These are phyloP conservation scores for Ceratonia siliqua DNA, from an alignment of 306 rosid genomes.

Conservation along the genomic window DNA sequence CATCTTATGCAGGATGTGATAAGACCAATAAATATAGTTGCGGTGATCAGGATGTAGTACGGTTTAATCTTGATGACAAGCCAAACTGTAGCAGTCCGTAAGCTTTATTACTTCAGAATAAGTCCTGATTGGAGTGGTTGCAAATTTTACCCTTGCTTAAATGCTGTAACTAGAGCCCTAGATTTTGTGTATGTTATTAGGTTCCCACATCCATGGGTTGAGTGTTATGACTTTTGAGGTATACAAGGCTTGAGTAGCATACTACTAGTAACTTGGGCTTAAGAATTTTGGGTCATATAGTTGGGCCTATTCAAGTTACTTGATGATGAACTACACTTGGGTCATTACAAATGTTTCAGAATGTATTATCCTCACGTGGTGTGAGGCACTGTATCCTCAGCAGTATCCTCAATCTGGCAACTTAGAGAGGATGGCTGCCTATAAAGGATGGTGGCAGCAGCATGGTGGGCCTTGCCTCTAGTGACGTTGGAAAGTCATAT, in stretches of 20 bases:
- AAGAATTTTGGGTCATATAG: not conserved
- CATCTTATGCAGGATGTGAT: slow-evolving; percentile 10
- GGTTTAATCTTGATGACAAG: not conserved
- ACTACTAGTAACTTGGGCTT: not conserved
- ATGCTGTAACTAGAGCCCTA: not conserved
- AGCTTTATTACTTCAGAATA: not conserved
- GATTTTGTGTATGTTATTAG: not conserved
- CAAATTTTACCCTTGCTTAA: not conserved
- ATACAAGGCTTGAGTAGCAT: not conserved
- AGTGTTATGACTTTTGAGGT: not conserved
- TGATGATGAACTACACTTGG: not conserved
- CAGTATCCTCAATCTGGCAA: not conserved
- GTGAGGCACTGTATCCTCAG: not conserved
- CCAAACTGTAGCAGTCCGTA: not conserved
- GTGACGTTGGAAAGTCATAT: too few species aligned
- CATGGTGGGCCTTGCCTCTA: too few species aligned
- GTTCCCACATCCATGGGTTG: not conserved
- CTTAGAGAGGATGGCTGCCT: not conserved
- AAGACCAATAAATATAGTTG: not conserved
- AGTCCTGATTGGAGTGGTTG: not conserved
- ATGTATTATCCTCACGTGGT: not conserved
- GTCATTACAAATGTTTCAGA: not conserved
- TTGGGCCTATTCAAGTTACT: not conserved
- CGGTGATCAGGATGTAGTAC: not conserved
- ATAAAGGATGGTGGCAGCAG: not conserved